Percentiles rank a stretch among this genome's conserved stretches.
These are phyloP conservation scores for Fraxinus excelsior DNA, from an alignment of 257 asterid species.

Conservation along the genomic window DNA sequence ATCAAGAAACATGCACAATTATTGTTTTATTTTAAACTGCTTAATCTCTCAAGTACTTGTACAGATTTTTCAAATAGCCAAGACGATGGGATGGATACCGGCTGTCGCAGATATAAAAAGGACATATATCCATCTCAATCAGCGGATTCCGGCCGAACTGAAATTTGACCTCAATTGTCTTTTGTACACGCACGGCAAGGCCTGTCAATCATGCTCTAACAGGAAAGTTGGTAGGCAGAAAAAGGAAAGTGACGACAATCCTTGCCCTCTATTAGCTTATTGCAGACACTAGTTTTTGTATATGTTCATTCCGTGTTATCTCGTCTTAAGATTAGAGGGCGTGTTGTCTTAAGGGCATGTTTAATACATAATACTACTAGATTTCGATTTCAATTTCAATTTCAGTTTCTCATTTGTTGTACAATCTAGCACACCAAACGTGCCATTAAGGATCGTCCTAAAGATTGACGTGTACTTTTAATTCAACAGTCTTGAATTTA, in stretches of 20 bases:
- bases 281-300: conserved; percentile 3
- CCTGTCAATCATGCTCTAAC: conserved; percentile 62
- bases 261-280: conserved; percentile 63
- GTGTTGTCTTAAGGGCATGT: background rate
- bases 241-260: conserved; percentile 31
- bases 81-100: conserved; percentile 77
- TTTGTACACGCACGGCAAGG: conserved; percentile 81
- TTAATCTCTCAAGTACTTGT: conserved; percentile 16
- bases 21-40: background rate
- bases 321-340: background rate
- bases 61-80: conserved; percentile 81
- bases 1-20: background rate
- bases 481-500: background rate
- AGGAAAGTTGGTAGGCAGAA: conserved; percentile 38
- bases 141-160: conserved; percentile 66
- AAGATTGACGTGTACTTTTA: background rate
- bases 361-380: background rate
- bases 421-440: background rate
- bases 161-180: conserved; percentile 90
- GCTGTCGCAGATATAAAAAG: conserved; percentile 54
- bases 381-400: background rate
- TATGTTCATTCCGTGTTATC: background rate
- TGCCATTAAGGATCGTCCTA: background rate
- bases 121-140: conserved; percentile 72
- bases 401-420: background rate